Evolutionary conservation across 805 yeast species (phyloP).

Genomic region (Millerozyma acaciae): DNA sequence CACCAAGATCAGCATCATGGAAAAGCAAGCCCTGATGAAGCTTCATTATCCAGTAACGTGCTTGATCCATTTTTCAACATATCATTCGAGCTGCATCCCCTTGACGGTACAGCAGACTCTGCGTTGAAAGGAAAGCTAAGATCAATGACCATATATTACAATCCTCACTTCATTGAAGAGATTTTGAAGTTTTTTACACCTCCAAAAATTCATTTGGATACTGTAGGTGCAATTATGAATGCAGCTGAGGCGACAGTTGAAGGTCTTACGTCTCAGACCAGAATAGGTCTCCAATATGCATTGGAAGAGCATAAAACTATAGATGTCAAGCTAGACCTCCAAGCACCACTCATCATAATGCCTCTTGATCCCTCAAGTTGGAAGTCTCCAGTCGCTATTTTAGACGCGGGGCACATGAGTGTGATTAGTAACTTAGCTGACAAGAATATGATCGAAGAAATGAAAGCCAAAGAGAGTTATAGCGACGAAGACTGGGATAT

Average conservation of each 20-base stretch:
- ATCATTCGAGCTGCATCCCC: conserved; percentile 80
- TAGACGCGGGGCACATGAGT: conserved; percentile 95
- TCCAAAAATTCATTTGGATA: conserved; percentile 79
- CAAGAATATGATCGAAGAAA: conserved; percentile 59
- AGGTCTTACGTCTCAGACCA: conserved; percentile 82
- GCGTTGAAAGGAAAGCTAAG: conserved; percentile 66
- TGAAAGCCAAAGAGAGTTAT: conserved; percentile 60
- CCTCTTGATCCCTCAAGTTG: conserved; percentile 79
- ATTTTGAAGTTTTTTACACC: conserved; percentile 77
- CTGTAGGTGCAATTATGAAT: conserved; percentile 83
- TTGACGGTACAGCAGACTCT: conserved; percentile 81
- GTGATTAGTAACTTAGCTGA: conserved; percentile 78
- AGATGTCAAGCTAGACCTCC: conserved; percentile 80
- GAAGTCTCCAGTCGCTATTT: conserved; percentile 82
- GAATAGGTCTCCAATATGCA: conserved; percentile 90
- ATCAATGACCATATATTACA: conserved; percentile 87
- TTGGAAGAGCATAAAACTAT: conserved; percentile 92
- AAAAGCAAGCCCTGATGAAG: conserved; percentile 7
- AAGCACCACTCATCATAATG: conserved; percentile 85
- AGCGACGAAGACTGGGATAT: conserved; percentile 69
- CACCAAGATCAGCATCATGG: conserved; percentile 34
- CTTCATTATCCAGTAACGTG: conserved; percentile 3
- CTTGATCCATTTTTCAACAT: conserved; percentile 74
- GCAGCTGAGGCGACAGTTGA: conserved; percentile 96
- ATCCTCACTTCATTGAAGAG: conserved; percentile 76